Base-by-base conservation (phyloP, 371 early-diverging fungal species). In the Paraphysoderma sedebokerense region DNA sequence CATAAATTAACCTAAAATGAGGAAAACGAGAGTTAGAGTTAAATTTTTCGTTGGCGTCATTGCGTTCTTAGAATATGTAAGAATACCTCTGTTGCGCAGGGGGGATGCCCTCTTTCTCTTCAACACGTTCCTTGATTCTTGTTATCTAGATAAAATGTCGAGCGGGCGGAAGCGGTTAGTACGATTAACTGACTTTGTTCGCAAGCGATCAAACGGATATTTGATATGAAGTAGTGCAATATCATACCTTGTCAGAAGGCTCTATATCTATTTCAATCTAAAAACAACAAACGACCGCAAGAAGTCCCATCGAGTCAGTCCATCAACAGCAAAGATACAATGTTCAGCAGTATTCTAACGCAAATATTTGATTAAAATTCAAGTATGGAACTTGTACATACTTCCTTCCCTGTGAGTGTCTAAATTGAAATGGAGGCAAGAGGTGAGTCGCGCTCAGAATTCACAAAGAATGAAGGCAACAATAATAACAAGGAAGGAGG, bases 81-180 rank as follows among this genome's bases (percentile, higher is more conserved):
- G 12, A 15, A 36, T 56, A 68, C 63, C 97, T 76, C 58, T 96
- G 95, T 58, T 96, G 95, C 23, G 79, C 76, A 19, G 95, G 95
- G 9, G 95, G 95, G 49, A 95, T 97, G 44, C 93, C 95, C 62
- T 92, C 93, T 68, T 92, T 91, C 61, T 89, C 91, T 56, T 93
- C 91, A 34, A 96, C 80, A 52, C 81, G 74, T 50, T 92, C 87
- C 65, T 93, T 93, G 68, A 97, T 84, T 47, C 85, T 75, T 34
- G 80, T 65, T 59, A 91, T 81, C 79, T 85, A 38, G n/a, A 22
- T 6, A 5, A 29, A n/a, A n/a, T n/a, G 19, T 15, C 5, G 17
- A n/a, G 8, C 13, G 9, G 19, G 7, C 5, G 12, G 3, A 5
- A 5, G 23, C 5, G 38, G 19, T 5, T 20, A 24, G 7, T 3